These are phyloP conservation scores for Paraphysoderma sedebokerense DNA, from an alignment of 371 early-diverging fungal species.

Conservation along the genomic window DNA sequence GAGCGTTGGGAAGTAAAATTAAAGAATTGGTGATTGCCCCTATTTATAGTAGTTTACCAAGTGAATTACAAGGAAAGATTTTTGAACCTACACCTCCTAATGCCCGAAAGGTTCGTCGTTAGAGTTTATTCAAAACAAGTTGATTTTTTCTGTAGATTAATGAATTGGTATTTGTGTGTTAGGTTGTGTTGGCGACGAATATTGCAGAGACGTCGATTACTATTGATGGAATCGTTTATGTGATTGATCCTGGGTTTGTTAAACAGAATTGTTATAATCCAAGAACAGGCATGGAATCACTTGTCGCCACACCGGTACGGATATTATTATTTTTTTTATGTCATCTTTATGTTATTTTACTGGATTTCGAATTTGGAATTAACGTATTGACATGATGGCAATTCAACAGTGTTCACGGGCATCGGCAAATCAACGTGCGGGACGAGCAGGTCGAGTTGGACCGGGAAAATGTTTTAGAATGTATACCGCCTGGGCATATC, in stretches of 20 bases:
- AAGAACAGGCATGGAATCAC: conserved; percentile 85
- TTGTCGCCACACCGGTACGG: conserved; percentile 64
- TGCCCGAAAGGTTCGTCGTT: conserved; percentile 52
- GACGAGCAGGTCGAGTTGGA: conserved; percentile 94
- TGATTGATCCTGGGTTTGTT: conserved; percentile 77
- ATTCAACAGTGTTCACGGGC: conserved; percentile 73
- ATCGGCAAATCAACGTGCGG: conserved; percentile 93
- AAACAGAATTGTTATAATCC: conserved; percentile 93
- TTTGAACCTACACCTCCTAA: conserved; percentile 92
- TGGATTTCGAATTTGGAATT: no score
- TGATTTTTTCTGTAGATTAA: conserved; percentile 1
- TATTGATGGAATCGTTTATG: conserved; percentile 74
- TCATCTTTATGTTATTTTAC: no score
- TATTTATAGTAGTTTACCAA: conserved; percentile 86
- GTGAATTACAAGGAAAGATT: conserved; percentile 84
- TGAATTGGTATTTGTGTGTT: neutral
- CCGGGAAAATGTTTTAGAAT: conserved; percentile 97
- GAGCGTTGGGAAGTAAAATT: conserved; percentile 76
- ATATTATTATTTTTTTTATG: conserved; percentile 3
- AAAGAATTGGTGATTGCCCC: conserved; percentile 83
- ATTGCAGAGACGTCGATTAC: conserved; percentile 99
- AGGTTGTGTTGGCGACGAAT: conserved; percentile 96
- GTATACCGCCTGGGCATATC: conserved; percentile 88
- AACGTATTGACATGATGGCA: no score
- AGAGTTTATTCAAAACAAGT: neutral